Conservation (phyloP, 2,329 filamentous ascomycete species). For the Scedosporium aurantiacum region DNA sequence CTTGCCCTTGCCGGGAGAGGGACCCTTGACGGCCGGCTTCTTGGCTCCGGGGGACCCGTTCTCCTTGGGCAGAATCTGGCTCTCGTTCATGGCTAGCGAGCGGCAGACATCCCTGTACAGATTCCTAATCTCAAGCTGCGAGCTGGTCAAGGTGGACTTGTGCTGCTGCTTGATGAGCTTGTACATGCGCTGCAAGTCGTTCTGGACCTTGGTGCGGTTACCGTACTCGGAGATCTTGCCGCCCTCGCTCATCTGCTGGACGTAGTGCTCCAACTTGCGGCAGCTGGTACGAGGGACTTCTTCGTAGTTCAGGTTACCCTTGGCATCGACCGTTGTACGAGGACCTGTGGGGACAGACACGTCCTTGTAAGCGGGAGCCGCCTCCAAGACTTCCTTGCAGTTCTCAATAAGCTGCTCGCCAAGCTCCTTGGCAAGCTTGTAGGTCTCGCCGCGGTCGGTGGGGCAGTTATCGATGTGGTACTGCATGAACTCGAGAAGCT, state of each 20-base stretch:
- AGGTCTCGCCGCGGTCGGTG: slow-evolving; percentile 91
- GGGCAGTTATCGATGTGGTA: slow-evolving; percentile 99
- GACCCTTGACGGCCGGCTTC: slow-evolving; percentile 39
- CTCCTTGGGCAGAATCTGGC: slow-evolving; percentile 87
- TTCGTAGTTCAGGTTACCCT: slow-evolving; percentile 85
- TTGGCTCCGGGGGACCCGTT: slow-evolving; percentile 44
- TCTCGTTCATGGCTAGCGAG: slow-evolving; percentile 94
- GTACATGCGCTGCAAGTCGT: slow-evolving; percentile 88
- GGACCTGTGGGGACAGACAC: slow-evolving; percentile 86
- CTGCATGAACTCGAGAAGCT: slow-evolving; percentile 96
- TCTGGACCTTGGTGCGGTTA: slow-evolving; percentile 95
- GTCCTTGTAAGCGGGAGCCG: slow-evolving; percentile 88
- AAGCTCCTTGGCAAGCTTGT: slow-evolving; percentile 92
- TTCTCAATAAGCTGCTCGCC: slow-evolving; percentile 92
- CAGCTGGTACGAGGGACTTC: slow-evolving; percentile 80
- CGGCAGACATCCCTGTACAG: slow-evolving; percentile 91
- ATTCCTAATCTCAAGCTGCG: slow-evolving; percentile 90
- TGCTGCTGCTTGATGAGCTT: slow-evolving; percentile 98
- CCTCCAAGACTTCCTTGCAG: slow-evolving; percentile 81
- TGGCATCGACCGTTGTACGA: slow-evolving; percentile 81
- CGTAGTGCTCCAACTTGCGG: slow-evolving; percentile 95
- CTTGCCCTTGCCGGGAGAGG: slow-evolving; percentile 64
- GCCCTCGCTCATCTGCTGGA: slow-evolving; percentile 95
- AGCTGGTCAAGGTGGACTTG: slow-evolving; percentile 81
- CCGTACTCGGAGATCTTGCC: slow-evolving; percentile 98